These are phyloP conservation scores for Fusarium cicatricum DNA, from an alignment of 2,329 filamentous ascomycete genomes.

Conservation along the genomic window DNA sequence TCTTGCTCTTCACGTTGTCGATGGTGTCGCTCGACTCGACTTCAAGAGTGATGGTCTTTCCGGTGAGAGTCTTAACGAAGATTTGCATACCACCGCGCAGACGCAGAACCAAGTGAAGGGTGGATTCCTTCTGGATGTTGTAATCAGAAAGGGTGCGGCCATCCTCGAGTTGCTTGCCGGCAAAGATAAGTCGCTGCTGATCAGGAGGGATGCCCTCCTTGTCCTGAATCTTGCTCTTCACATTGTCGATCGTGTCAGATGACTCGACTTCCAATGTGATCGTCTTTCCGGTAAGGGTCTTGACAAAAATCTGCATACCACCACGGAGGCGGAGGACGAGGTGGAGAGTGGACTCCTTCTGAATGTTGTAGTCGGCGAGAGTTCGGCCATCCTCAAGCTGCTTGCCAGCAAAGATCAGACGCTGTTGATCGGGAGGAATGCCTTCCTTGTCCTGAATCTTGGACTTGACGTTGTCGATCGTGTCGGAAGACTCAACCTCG, in stretches of 20 bases:
- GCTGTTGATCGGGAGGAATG: slow-evolving; percentile 92
- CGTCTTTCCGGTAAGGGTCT: slow-evolving; percentile 90
- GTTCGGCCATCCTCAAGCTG: slow-evolving; percentile 94
- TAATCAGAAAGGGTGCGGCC: slow-evolving; percentile 92
- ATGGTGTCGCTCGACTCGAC: slow-evolving; percentile 92
- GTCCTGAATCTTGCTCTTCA: slow-evolving; percentile 92
- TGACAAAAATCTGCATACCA: slow-evolving; percentile 90
- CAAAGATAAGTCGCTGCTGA: slow-evolving; percentile 93
- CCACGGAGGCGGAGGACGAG: slow-evolving; percentile 87
- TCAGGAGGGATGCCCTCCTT: slow-evolving; percentile 95
- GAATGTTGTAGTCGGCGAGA: slow-evolving; percentile 92
- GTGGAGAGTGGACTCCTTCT: slow-evolving; percentile 89
- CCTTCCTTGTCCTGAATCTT: slow-evolving; percentile 99
- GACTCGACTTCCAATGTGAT: slow-evolving; percentile 93
- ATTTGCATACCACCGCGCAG: slow-evolving; percentile 84
- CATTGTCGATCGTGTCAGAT: slow-evolving; percentile 91
- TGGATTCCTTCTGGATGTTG: slow-evolving; percentile 95
- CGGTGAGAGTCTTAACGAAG: slow-evolving; percentile 84
- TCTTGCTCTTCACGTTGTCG: slow-evolving; percentile 97
- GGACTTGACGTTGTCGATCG: slow-evolving; percentile 94
- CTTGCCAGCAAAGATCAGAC: too few relatives aligned
- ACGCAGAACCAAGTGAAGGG: slow-evolving; percentile 81
- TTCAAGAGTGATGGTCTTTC: slow-evolving; percentile 93
- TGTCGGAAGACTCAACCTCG: slow-evolving; percentile 88
- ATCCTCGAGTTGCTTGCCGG: slow-evolving; percentile 92